Evolutionary conservation across 2,329 filamentous ascomycete genomes (phyloP), one percentile per base, ranked within the genome.

Genomic region (Ceratocystis harringtonii): DNA sequence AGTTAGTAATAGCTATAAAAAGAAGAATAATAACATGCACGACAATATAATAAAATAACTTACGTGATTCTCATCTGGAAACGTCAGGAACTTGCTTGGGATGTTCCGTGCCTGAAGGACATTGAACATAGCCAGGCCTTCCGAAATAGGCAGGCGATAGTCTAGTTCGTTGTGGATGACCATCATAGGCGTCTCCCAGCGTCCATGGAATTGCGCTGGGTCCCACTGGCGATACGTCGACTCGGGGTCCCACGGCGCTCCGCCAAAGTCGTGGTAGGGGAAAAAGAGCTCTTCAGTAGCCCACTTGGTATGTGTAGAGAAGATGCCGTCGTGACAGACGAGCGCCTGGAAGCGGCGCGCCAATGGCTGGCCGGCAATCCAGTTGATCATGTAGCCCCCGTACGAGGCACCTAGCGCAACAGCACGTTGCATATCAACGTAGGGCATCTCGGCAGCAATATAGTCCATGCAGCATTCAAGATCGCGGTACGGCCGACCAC

Each of bases 111-210:
- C 82, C 75, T 96, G 91, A 36, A 96, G 77, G 6, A 91, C 86
- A 69, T 95, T 95, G 77, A 95, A 96, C 63, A 90, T 88, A 1
- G 88, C 83, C 64, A 96, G 75, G 0, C 91, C 92, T 74, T 96
- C 92, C 0, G 87, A 84, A 64, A 97, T 86, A 0, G 91, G 88
- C 30, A 96, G 78, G 19, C 92, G 83, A 73, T 96, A 97, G 74
- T 97, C 92, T 41, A 94, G 80, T 71, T 94, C 90, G 71, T 85
- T 92, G 75, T 97, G 92, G 65, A 97, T 91, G 68, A 84, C 75
- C 68, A 99, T 79, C 75, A 94, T 87, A 0, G 94, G 94, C 0
- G 92, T 96, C 0, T 82, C 78, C 92, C 92, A 96, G 70, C 92
- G 80, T 44, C 80, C 76, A 67, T 83, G 81, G 63, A 81, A 78